These are phyloP conservation scores for Salix exigua DNA, from an alignment of 345 rosid genomes.

Conservation along the genomic window DNA sequence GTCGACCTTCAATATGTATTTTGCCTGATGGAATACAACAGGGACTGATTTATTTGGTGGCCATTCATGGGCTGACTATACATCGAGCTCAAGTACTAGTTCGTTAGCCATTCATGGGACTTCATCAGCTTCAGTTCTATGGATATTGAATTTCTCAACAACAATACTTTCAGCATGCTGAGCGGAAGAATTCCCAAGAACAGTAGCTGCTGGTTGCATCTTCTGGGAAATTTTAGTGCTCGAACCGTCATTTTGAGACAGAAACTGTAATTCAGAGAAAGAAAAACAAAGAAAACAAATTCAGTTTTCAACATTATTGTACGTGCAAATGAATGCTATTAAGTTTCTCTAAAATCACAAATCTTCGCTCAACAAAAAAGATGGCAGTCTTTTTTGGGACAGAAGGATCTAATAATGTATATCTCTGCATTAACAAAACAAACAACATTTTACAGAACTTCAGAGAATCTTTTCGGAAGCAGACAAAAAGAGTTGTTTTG, in stretches of 20 bases:
- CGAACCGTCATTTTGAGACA: conserved; percentile 31
- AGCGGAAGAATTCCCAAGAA: conserved; percentile 12
- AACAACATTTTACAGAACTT: neutral
- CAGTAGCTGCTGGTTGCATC: neutral
- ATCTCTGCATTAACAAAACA: neutral
- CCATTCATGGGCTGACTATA: no score
- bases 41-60: no score
- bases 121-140: conserved; percentile 17
- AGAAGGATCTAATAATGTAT: neutral
- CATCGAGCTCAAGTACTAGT: no score
- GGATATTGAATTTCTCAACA: conserved; percentile 27
- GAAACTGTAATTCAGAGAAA: conserved; percentile 33
- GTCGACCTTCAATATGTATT: no score
- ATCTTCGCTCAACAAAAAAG: neutral
- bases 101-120: neutral
- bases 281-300: conserved; percentile 9
- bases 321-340: neutral
- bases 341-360: neutral
- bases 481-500: neutral
- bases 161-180: conserved; percentile 23
- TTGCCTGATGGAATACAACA: no score
- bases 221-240: conserved; percentile 11
- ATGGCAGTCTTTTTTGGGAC: neutral
- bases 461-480: neutral
- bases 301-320: neutral